Percentiles rank a stretch among this genome's conserved stretches.
phyloP scores from a whole-genome alignment of 2,329 filamentous ascomycete species.

The Calonectria leucothoes region DNA sequence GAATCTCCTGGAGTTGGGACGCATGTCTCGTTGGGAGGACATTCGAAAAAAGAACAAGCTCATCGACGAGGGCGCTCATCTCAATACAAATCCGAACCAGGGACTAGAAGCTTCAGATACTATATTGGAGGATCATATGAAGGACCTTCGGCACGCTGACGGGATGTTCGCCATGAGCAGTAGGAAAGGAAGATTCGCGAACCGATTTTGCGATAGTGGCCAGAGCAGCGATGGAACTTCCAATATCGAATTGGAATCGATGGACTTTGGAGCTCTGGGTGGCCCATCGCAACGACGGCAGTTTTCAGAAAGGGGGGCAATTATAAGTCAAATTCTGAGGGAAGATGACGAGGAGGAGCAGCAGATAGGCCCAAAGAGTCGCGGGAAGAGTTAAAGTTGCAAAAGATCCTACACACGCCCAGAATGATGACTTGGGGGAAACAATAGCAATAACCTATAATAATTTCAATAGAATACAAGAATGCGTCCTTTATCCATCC shows the following conservation, averaged over 20 bases:
- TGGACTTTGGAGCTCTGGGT: slow-evolving; percentile 31
- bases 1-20: slow-evolving; percentile 77
- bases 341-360: slow-evolving; percentile 47
- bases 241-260: slow-evolving; percentile 45
- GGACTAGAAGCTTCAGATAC: slow-evolving; percentile 52
- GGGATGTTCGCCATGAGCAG: slow-evolving; percentile 45
- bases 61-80: slow-evolving; percentile 57
- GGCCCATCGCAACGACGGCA: slow-evolving; percentile 27
- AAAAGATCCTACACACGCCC: background rate
- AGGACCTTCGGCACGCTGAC: slow-evolving; percentile 48
- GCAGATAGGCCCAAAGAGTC: slow-evolving; percentile 17
- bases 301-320: slow-evolving; percentile 48
- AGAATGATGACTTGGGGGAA: background rate
- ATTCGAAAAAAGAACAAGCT: slow-evolving; percentile 72
- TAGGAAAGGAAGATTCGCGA: slow-evolving; percentile 36
- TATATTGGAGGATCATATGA: slow-evolving; percentile 51
- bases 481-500: slow-evolving; percentile 26
- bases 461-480: slow-evolving; percentile 39
- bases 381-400: slow-evolving; percentile 15
- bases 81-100: slow-evolving; percentile 50
- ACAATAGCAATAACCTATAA: slow-evolving; percentile 33
- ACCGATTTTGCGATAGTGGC: slow-evolving; percentile 42
- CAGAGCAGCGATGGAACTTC: slow-evolving; percentile 43
- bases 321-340: slow-evolving; percentile 51
- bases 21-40: slow-evolving; percentile 77